These are phyloP conservation scores for Boletus tomentosulus DNA, from an alignment of 768 basidiomycete species.

Conservation along the genomic window DNA sequence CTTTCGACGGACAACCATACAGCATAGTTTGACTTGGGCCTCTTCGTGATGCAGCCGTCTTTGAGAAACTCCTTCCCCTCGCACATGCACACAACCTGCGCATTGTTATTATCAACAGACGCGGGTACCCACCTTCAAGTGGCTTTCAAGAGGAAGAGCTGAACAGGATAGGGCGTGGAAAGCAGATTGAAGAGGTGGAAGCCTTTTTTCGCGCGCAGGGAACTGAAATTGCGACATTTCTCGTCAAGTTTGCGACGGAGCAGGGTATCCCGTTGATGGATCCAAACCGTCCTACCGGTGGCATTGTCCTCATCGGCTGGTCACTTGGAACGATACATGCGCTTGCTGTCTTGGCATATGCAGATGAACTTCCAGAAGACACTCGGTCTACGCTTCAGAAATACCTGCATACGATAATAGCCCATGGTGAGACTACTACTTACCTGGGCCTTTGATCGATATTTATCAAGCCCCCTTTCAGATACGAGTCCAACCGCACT, in stretches of 20 bases:
- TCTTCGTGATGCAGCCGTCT: not conserved
- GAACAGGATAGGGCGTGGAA: conserved; percentile 6
- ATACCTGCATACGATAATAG: conserved; percentile 18
- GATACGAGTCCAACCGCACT: conserved; percentile 2
- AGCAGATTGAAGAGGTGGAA: conserved; percentile 15
- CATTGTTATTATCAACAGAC: conserved; percentile 23
- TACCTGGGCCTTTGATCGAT: not conserved
- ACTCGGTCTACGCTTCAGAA: conserved; percentile 8
- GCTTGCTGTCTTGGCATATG: conserved; percentile 11
- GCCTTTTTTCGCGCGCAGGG: conserved; percentile 14
- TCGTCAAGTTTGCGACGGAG: conserved; percentile 11
- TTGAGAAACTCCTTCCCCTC: conserved; percentile 20
- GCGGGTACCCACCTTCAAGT: conserved; percentile 26
- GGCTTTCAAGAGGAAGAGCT: conserved; percentile 15
- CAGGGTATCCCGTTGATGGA: conserved; percentile 12
- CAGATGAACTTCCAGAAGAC: conserved; percentile 8
- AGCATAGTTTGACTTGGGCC: not conserved
- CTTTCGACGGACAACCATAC: not conserved
- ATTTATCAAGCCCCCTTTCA: not conserved
- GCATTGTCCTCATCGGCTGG: conserved; percentile 19
- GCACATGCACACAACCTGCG: conserved; percentile 20
- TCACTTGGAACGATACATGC: conserved; percentile 16
- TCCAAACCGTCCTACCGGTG: not conserved
- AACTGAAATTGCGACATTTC: conserved; percentile 16
- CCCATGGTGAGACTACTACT: conserved; percentile 10